These are phyloP conservation scores for Hanseniaspora gamundiae DNA, from an alignment of 1,139 yeast species.

Conservation along the genomic window DNA sequence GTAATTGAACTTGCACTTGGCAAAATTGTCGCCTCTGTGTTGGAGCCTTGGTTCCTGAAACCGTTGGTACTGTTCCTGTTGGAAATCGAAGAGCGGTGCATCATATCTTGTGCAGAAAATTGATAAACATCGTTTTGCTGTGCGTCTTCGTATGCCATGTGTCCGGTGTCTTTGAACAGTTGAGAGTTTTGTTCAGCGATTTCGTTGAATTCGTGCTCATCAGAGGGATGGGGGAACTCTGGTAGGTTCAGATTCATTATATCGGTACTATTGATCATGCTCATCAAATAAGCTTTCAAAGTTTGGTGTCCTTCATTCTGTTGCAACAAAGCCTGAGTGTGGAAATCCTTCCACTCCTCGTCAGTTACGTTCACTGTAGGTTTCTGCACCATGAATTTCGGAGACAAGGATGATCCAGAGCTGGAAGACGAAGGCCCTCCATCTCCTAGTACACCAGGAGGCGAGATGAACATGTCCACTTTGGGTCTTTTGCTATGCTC, in stretches of 20 bases:
- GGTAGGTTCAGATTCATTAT: background rate
- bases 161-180: background rate
- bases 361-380: slow-evolving; percentile 22
- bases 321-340: slow-evolving; percentile 24
- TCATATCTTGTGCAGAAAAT: too few species aligned
- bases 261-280: slow-evolving; percentile 6
- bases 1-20: slow-evolving; percentile 1
- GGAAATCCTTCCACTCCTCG: slow-evolving; percentile 23
- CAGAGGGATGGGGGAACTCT: background rate
- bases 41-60: background rate
- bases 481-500: too few species aligned
- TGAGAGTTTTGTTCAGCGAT: background rate
- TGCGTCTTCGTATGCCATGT: background rate
- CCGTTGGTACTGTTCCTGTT: background rate
- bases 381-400: slow-evolving; percentile 21
- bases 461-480: background rate
- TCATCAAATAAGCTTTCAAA: slow-evolving; percentile 21
- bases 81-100: background rate
- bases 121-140: background rate
- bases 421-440: background rate
- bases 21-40: background rate
- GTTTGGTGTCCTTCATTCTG: slow-evolving; percentile 25
- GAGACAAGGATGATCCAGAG: slow-evolving; percentile 4
- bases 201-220: background rate
- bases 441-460: background rate